phyloP scores from a whole-genome alignment of 352 stramenopile genomes.

The Peronospora belbahrii region DNA sequence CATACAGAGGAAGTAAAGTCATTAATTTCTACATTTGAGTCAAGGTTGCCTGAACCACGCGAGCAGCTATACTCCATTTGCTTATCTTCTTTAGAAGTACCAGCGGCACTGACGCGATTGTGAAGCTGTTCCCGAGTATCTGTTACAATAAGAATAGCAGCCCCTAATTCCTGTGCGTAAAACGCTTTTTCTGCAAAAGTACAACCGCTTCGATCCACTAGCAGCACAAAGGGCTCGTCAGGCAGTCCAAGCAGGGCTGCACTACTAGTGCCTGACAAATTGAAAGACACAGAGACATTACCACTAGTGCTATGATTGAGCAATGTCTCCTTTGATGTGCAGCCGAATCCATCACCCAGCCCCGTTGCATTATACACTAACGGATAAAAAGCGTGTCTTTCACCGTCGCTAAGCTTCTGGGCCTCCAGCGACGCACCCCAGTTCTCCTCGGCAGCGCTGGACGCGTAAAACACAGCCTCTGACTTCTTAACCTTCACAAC shows the following conservation, averaged over 20 bases:
- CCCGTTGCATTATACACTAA: constrained; percentile 40
- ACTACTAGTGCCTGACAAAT: constrained; percentile 3
- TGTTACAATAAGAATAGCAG: constrained; percentile 59
- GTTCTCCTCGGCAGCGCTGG: constrained; percentile 33
- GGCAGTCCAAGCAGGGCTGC: constrained; percentile 17
- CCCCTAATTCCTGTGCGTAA: constrained; percentile 59
- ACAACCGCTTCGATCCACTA: constrained; percentile 68
- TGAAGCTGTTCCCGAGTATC: constrained; percentile 68
- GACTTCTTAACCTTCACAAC: constrained; percentile 52
- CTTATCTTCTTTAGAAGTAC: constrained; percentile 27
- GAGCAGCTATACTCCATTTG: constrained; percentile 56
- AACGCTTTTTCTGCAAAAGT: constrained; percentile 70
- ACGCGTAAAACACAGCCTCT: constrained; percentile 53
- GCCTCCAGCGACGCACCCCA: constrained; percentile 47
- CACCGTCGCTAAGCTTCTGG: constrained; percentile 37
- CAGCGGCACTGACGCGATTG: constrained; percentile 35
- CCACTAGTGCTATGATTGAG: constrained; percentile 11
- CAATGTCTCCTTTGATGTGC: constrained; percentile 30
- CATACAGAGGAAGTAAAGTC: constrained; percentile 25
- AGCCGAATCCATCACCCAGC: constrained; percentile 46
- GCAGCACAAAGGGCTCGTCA: constrained; percentile 42
- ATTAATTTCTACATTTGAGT: constrained; percentile 22
- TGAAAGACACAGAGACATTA: constrained; percentile 7
- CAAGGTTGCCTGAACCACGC: constrained; percentile 33
- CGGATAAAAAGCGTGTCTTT: constrained; percentile 38